phyloP scores from a whole-genome alignment of 1,284 basidiomycete species.

The Sutorius eximius region DNA sequence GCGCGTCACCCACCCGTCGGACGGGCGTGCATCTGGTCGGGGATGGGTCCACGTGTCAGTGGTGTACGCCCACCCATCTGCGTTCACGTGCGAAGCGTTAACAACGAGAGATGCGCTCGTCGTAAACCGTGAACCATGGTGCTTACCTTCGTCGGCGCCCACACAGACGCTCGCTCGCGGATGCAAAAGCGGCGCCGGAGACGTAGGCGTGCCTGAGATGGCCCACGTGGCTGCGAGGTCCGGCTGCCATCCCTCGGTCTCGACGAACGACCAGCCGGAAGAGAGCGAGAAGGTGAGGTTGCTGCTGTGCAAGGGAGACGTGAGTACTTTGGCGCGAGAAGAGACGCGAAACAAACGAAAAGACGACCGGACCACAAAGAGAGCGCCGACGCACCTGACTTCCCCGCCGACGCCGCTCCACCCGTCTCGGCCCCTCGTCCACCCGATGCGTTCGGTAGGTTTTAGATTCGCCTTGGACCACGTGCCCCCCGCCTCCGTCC shows the following conservation, averaged over 20 bases:
- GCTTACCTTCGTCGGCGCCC: slow-evolving; percentile 17
- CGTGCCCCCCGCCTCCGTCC: slow-evolving; percentile 24
- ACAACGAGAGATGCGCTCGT: background rate
- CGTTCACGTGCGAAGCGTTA: background rate
- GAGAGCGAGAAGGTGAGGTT: slow-evolving; percentile 74
- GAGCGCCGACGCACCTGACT: slow-evolving; percentile 56
- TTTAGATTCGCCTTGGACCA: slow-evolving; percentile 63
- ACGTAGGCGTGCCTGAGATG: background rate
- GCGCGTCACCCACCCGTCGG: slow-evolving; percentile 55
- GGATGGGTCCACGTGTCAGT: slow-evolving; percentile 37
- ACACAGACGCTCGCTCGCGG: slow-evolving; percentile 13
- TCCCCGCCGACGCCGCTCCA: slow-evolving; percentile 62
- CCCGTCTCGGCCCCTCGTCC: slow-evolving; percentile 73
- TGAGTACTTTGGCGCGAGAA: background rate
- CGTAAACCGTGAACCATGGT: background rate
- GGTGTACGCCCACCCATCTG: background rate
- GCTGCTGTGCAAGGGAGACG: slow-evolving; percentile 46
- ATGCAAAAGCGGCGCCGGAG: background rate
- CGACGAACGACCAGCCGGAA: slow-evolving; percentile 35
- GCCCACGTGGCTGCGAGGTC: slow-evolving; percentile 61
- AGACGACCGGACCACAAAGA: too few relatives aligned
- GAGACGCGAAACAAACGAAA: background rate
- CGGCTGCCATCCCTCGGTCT: slow-evolving; percentile 72
- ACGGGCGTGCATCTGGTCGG: slow-evolving; percentile 24
- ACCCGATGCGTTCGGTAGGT: slow-evolving; percentile 55